Base-by-base conservation (phyloP, 129 eudicot species). In the Lactuca sativa region DNA sequence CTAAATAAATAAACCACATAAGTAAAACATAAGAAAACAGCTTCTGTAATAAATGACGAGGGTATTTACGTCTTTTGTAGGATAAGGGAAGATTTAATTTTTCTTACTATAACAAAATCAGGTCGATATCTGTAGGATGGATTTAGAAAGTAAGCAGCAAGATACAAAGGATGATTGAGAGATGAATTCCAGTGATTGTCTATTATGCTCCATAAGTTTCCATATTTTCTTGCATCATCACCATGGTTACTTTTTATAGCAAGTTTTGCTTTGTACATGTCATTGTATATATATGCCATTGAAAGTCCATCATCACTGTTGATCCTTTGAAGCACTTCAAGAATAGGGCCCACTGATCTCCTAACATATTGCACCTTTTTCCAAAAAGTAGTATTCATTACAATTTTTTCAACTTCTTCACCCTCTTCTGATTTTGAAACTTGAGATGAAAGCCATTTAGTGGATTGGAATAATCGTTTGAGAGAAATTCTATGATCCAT, bases 81-180 rank as follows among this genome's bases (percentile, higher is more conserved):
- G 30, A 25, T 25, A 25, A 25, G 30, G 30, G 30, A 25, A 25
- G 30, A 25, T 25, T 25, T 25, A 25, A 25, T 25, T 3, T 58
- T 10, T 74, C 85, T 59, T 92, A 92, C 97, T 58, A 82, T 80
- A 67, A 80, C 77, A 79, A 86, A 92, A 78, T 92, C 97, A 34
- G 91, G 84, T 64, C 89, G 95, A 79, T 92, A 92, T 75, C 92
- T 86, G 81, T 86, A 88, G 0, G 96, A 80, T 36, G 97, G 97
- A 84, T 91, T 91, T 40, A 91, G 80, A 82, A 80, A 88, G 85
- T 91, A 91, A 33, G 97, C 93, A 76, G 97, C 96, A 75, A 92
- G 81, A 88, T 87, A 92, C 34, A 92, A 82, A 15, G 97, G 96
- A 76, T 86, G 96, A 82, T 70, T 87, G 61, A 74, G 81, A 44